Base-by-base conservation (phyloP, 352 stramenopile genomes). In the Phytophthora nicotianae region DNA sequence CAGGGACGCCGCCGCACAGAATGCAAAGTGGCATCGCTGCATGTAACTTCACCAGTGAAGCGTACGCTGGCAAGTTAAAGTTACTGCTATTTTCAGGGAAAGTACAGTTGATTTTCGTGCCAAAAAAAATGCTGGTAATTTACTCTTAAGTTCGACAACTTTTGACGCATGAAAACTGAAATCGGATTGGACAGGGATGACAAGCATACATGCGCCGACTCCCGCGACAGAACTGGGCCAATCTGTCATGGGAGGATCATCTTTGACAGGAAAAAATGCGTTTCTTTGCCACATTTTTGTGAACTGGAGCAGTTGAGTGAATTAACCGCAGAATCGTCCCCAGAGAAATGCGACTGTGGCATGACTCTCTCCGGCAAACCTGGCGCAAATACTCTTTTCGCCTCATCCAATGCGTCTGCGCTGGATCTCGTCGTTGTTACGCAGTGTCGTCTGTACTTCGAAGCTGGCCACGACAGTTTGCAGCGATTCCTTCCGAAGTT, bases 271-370 rank as follows among this genome's bases (percentile, higher is more conserved):
- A 32, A 4, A 32, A 4, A 6, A 7, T 16, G 19, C 46, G 56
- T 46, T 17, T 46, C 33, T 52, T 51, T 65, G 37, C 24, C 17
- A 21, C 57, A 58, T 52, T 43, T 51, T 57, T 64, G 57, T 65
- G 57, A 65, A 65, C 19, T 65, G 48, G 59, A 58, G 40, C 7
- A 7, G 4, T 38, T 42, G 20, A 59, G 41, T 65, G 57, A 59
- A 58, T 65, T 65, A 50, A 65, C 57, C 27, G 14, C 9, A 50
- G 27, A 26, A 42, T 27, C 27, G 20, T 40, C 45, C 27, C 29
- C 29, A 35, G 29, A 35, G 13, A 35, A 35, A 13, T 13, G 29
- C 29, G 29, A 35, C 7, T 29, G 26, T 29, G 7, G 26, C 26
- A 29, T 29, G 26, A 29, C 26, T 29, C 26, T 29, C 4, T 29